phyloP scores from a whole-genome alignment of 2,329 filamentous ascomycete species.

The Emmonsia crescens region DNA sequence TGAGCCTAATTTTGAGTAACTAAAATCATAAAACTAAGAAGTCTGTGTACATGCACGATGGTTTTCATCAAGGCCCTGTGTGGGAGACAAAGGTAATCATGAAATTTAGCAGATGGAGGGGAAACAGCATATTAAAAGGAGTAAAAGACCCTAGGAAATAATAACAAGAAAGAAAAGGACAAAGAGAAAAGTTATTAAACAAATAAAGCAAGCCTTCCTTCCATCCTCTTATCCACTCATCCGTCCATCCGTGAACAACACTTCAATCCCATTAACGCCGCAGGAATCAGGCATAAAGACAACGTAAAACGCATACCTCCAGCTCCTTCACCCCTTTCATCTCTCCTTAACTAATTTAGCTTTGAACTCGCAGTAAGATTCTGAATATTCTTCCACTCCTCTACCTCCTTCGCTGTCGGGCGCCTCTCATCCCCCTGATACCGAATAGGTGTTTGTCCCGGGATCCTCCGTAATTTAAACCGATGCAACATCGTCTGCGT shows the following conservation, averaged over 20 bases:
- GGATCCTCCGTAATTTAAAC: conserved; percentile 38
- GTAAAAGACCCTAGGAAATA: neutral
- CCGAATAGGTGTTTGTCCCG: conserved; percentile 39
- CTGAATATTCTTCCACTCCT: conserved; percentile 7
- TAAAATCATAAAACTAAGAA: too few relatives aligned
- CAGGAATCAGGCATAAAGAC: neutral
- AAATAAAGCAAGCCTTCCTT: neutral
- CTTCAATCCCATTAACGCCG: too few relatives aligned
- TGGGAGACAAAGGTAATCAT: neutral
- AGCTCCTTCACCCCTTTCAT: neutral
- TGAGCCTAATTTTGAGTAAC: too few relatives aligned
- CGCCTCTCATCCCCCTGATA: conserved; percentile 29
- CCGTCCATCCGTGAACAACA: too few relatives aligned
- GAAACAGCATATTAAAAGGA: neutral
- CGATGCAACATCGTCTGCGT: conserved; percentile 31
- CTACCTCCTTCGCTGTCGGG: conserved; percentile 34
- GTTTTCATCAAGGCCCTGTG: too few relatives aligned
- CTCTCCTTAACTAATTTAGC: neutral
- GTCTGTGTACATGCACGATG: too few relatives aligned
- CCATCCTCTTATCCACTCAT: too few relatives aligned
- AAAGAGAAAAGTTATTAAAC: neutral
- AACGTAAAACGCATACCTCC: neutral
- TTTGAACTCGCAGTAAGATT: neutral
- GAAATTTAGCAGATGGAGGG: neutral
- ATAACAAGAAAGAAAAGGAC: neutral